Base-by-base conservation (phyloP, 2,329 filamentous ascomycete species). In the Fusarium compactum region DNA sequence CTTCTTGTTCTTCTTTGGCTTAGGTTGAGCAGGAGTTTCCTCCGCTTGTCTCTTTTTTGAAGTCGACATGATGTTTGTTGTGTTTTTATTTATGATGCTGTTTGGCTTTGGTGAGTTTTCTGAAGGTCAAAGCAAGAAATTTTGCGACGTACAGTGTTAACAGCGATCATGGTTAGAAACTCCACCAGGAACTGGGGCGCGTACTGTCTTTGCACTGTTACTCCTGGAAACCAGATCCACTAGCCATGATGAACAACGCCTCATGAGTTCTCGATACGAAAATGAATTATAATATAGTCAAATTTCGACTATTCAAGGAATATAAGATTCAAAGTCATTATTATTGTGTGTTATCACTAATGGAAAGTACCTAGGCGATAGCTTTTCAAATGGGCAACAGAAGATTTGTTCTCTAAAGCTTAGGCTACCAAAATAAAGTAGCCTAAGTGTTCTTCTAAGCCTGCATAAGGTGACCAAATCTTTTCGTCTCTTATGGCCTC, bases 1-100 rank as follows among this genome's bases (percentile, higher is more conserved):
- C 74, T 83, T 85, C 73, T 86, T 85, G 65, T 79, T 83, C 76
- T 87, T 87, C 70, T 81, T 82, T 34, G 69, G 69, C 67, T 80
- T 81, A 43, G 65, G 61, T 5, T 80, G 75, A 41, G 78, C 77
- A 18, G 81, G 81, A 14, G 84, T 82, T 25, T 83, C 80, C 24
- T 87, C 86, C 2, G 84, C 83, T 66, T 86, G 85, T 72, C 90
- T 87, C 80, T 89, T 91, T 75, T 83, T 86, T 51, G 82, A 70
- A 62, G 81, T 82, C 6, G 82, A 78, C 82, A 83, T 83, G 48
- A 32, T 68, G 52, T n/a, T 27, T 27, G 44, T n/a, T 48, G 62
- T 40, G 53, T 16, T 50, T 8, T 45, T 57, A 52, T 43, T 67
- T 58, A 48, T 54, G 53, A 12, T 58, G 45, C 32, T 45, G 51